Evolutionary conservation across 139 green algal species (phyloP).

Genomic region (Asterochloris erici): DNA sequence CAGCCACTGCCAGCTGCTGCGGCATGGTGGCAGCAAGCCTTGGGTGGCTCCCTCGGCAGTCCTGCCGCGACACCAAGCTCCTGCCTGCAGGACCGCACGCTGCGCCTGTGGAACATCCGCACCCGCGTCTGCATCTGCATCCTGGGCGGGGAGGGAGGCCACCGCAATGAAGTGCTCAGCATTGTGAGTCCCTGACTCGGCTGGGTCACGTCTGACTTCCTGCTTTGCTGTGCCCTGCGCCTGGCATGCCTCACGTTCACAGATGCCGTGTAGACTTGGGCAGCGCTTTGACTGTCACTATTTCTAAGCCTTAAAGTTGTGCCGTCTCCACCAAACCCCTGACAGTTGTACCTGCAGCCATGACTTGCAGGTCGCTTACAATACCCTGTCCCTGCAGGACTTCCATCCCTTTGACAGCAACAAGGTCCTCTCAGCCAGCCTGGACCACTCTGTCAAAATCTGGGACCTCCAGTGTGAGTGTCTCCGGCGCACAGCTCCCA

Average conservation of each 20-base stretch:
- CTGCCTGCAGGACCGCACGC: conserved; percentile 32
- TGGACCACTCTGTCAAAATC: conserved; percentile 76
- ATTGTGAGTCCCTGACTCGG: conserved; percentile 27
- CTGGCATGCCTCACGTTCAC: too few species aligned
- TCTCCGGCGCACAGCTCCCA: too few species aligned
- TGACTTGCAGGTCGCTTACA: neutral
- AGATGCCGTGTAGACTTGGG: too few species aligned
- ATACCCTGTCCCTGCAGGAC: conserved; percentile 30
- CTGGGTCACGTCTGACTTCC: too few species aligned
- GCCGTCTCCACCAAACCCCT: too few species aligned
- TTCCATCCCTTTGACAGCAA: conserved; percentile 52
- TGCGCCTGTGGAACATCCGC: conserved; percentile 60
- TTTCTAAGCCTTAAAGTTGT: too few species aligned
- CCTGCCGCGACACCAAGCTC: neutral
- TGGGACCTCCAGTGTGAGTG: conserved; percentile 37
- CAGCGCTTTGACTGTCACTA: too few species aligned
- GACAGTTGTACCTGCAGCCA: too few species aligned
- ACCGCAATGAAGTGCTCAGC: conserved; percentile 72
- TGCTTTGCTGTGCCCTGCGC: too few species aligned
- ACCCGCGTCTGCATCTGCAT: conserved; percentile 52
- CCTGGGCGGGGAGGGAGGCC: conserved; percentile 54
- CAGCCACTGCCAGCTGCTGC: too few species aligned
- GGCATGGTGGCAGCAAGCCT: too few species aligned
- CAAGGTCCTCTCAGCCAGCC: conserved; percentile 58
- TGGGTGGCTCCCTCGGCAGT: too few species aligned